Conservation (phyloP, 2,329 filamentous ascomycete genomes). For the Beauveria australis region DNA sequence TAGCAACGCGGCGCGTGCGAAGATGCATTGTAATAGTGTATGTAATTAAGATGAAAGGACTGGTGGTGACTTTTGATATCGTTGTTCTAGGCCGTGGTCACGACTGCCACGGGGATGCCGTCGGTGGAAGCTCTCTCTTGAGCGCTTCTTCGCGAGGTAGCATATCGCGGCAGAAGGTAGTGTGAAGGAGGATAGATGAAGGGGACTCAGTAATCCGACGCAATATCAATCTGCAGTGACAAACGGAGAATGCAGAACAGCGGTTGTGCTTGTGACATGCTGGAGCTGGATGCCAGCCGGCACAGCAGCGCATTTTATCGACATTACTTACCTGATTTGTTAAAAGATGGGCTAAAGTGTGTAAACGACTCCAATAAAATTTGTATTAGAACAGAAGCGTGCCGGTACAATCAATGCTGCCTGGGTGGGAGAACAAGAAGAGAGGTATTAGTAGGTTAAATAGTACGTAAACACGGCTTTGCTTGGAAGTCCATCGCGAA, state of each 20-base stretch:
- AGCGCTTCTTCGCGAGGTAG: neutral
- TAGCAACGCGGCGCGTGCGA: neutral
- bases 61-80: neutral
- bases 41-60: neutral
- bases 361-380: too few relatives aligned
- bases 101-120: neutral
- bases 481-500: neutral
- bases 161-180: too few relatives aligned
- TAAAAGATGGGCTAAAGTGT: too few relatives aligned
- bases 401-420: neutral
- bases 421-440: neutral
- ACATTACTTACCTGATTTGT: neutral
- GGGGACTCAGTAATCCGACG: neutral
- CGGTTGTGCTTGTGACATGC: neutral
- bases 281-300: neutral
- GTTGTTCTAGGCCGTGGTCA: neutral
- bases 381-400: neutral
- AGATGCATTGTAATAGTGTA: neutral
- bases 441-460: neutral
- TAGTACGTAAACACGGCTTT: too few relatives aligned
- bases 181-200: neutral
- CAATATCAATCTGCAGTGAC: neutral
- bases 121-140: neutral
- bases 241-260: neutral
- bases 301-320: neutral